Conservation (phyloP, 805 yeast genomes). For the Yamadazyma endophytica region DNA sequence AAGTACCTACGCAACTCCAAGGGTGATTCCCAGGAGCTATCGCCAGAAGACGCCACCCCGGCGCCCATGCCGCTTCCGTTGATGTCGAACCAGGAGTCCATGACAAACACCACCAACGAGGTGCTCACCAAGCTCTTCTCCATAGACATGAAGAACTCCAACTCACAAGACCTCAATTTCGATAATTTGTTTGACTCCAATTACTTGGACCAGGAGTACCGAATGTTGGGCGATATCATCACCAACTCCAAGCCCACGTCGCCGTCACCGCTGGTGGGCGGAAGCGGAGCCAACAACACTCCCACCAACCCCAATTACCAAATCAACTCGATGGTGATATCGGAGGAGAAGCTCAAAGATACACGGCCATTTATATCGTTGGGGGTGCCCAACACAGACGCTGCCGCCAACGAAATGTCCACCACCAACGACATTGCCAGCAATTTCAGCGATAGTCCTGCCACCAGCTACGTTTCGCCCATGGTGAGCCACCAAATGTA, state of each 20-base stretch:
- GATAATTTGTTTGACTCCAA: constrained; percentile 33
- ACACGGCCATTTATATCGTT: constrained; percentile 41
- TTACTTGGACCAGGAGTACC: constrained; percentile 48
- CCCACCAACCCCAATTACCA: constrained; percentile 4
- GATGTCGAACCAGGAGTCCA: too few relatives aligned
- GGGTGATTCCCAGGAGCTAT: too few relatives aligned
- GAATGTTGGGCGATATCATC: constrained; percentile 47
- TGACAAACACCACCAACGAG: constrained; percentile 26
- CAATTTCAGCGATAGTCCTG: constrained; percentile 1
- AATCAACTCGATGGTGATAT: background rate
- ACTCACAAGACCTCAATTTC: constrained; percentile 7
- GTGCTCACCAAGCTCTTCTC: constrained; percentile 21
- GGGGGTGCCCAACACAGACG: constrained; percentile 19
- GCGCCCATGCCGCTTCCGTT: too few relatives aligned
- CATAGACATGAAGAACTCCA: constrained; percentile 10
- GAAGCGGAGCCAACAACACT: constrained; percentile 4
- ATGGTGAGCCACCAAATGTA: constrained; percentile 53
- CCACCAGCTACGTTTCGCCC: constrained; percentile 46
- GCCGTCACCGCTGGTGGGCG: constrained; percentile 17
- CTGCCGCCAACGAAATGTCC: too few relatives aligned
- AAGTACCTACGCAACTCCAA: too few relatives aligned
- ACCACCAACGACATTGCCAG: too few relatives aligned
- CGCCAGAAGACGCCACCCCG: too few relatives aligned
- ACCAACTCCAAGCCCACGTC: constrained; percentile 35
- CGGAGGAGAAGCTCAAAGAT: constrained; percentile 14